Conservation (phyloP, 768 basidiomycete genomes). For the Holtermannia corniformis region DNA sequence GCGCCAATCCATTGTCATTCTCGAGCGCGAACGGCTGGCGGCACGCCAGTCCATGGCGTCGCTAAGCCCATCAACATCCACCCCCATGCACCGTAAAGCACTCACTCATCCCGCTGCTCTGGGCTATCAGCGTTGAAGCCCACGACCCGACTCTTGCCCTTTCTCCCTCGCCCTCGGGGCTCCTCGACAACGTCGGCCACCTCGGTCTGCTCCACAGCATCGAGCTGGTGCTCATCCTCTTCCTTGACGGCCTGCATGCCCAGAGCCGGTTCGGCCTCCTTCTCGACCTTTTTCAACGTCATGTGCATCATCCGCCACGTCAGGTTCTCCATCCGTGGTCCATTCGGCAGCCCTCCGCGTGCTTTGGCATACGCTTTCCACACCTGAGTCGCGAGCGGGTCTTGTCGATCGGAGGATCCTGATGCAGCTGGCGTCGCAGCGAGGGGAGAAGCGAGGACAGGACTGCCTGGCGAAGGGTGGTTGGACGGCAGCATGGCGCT, state of each 20-base stretch:
- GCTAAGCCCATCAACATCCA: conserved; percentile 11
- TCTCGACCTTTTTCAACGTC: conserved; percentile 62
- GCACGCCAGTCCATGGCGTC: conserved; percentile 42
- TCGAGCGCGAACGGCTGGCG: conserved; percentile 77
- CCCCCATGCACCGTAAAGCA: conserved; percentile 9
- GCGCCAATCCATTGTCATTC: conserved; percentile 73
- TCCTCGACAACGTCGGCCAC: conserved; percentile 2
- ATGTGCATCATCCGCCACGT: conserved; percentile 99
- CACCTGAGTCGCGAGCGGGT: conserved; percentile 87
- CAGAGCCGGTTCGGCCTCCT: conserved; percentile 13
- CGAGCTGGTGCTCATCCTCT: conserved; percentile 2
- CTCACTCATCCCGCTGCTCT: conserved; percentile 55
- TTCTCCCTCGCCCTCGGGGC: conserved; percentile 30
- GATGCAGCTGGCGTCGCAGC: conserved; percentile 9
- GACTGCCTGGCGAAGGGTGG: conserved; percentile 19
- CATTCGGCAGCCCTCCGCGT: conserved; percentile 80
- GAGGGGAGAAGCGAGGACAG: conserved; percentile 15
- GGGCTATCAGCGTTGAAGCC: conserved; percentile 32
- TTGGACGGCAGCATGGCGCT: conserved; percentile 3
- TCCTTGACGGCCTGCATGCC: conserved; percentile 8
- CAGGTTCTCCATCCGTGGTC: conserved; percentile 92
- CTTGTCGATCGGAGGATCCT: conserved; percentile 48
- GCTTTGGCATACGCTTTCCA: conserved; percentile 94
- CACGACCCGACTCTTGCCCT: conserved; percentile 38
- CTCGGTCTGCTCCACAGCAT: conserved; percentile 18